Conservation (phyloP, 2,329 filamentous ascomycete species). For the Beauveria medogensis region DNA sequence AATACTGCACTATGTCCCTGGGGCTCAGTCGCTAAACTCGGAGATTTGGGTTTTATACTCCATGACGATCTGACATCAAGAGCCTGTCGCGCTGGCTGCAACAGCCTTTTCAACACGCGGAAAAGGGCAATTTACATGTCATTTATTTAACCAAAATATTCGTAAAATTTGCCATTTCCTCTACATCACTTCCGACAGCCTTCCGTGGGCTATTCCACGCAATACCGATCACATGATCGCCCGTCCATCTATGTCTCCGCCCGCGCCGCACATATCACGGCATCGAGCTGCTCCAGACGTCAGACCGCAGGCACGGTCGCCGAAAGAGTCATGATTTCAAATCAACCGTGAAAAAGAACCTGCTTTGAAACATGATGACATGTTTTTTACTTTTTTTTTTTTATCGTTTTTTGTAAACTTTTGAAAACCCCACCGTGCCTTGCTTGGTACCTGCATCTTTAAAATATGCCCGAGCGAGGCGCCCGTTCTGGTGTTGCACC, state of each 20-base stretch:
- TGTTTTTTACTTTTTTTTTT: not conserved
- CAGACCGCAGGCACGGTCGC: not conserved
- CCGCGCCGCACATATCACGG: not conserved
- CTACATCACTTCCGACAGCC: not conserved
- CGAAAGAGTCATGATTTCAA: constrained; percentile 1
- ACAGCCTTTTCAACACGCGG: not conserved
- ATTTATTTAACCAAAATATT: not conserved
- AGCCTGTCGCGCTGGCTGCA: not conserved
- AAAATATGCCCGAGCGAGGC: not conserved
- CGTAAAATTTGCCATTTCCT: not conserved
- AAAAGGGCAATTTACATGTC: not conserved
- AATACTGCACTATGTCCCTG: too few relatives aligned
- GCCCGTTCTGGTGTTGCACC: not conserved
- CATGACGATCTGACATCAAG: not conserved
- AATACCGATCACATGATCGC: constrained; percentile 10
- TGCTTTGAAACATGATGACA: not conserved
- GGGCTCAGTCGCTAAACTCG: not conserved
- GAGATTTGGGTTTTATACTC: not conserved
- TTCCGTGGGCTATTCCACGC: not conserved
- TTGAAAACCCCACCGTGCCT: too few relatives aligned
- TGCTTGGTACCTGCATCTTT: not conserved
- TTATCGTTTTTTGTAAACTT: not conserved
- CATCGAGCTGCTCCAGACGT: too few relatives aligned
- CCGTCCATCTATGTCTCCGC: not conserved
- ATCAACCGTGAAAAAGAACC: not conserved